Base-by-base conservation (phyloP, 2,329 filamentous ascomycete genomes). In the Botrytis paeoniae region DNA sequence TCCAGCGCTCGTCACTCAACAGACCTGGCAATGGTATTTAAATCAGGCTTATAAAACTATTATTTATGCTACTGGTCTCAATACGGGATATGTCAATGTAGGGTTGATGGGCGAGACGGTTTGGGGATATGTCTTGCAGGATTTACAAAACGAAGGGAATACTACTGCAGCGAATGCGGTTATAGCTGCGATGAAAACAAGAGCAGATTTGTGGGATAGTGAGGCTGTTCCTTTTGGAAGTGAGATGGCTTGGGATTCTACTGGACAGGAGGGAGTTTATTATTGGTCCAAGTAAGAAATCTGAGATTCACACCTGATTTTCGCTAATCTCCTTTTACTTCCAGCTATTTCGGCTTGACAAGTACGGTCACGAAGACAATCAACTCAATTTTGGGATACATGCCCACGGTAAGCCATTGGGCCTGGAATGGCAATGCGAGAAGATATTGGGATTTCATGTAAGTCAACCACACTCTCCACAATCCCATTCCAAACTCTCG, bases 231-330 rank as follows among this genome's bases (percentile, higher is more conserved):
- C 88, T 0, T 90, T 85, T 74, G 88, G 87, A 0, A 89, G 86
- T 69, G 88, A 90, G 78, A 88, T 88, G 86, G 85, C 87, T 0
- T 90, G 88, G 88, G 88, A 90, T 73, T 89, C 85, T 0, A 90
- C 88, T 0, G 88, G 87, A 0, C 88, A 90, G 75, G 88, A 90
- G 77, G 88, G 88, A 0, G 86, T 90, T 0, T 90, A 88, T 74
- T 87, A 87, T 74, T 89, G 88, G 87, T 82, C 84, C 9, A 85
- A 65, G 73, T 74, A 60, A 69, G 73, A 45, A 4, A 10, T 20
- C 32, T 4, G 8, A 16, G 4, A 10, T 43, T 10, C 6, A 4
- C 35, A 1, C 20, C 4, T 3, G 32, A 29, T 10, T 2, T 1
- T 22, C 41, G 10, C 63, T 72, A n/a, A 72, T 41, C 0, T 3